Evolutionary conservation across 768 basidiomycete species (phyloP), one percentile per base, ranked within the genome.

Genomic region (Lanmaoa pseudosensibilis): DNA sequence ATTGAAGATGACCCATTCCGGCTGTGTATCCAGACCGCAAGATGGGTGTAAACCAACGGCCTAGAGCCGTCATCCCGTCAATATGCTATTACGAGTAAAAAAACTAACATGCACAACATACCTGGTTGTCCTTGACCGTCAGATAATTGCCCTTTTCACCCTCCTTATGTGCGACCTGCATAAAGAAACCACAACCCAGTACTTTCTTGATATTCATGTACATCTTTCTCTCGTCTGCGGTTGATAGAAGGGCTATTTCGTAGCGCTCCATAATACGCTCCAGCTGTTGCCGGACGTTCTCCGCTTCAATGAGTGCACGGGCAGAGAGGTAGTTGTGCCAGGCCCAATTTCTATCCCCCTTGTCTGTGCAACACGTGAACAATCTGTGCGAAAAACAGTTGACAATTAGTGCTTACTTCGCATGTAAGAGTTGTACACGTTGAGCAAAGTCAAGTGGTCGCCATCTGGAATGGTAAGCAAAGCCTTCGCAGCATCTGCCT

Each of bases 121-220:
- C 90, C 77, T 97, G 95, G 62, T 95, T 90, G 70, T 99, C 96
- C 75, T 98, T 98, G 56, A 97, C 86, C 0, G 95, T 99, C 59
- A 88, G 58, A 68, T 99, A 98, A 53, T 80, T 82, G 2, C 87
- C 84, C 72, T 92, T 94, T 69, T 93, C 92, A 4, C 92, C 92
- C 68, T 95, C 94, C 70, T 92, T 91, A 72, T 97, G 94, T 8
- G 95, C 97, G 12, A 93, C 85, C 69, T 98, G 96, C 96, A 97
- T 98, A 76, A 98, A 99, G 80, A 92, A 99, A 2, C 95, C 97
- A 63, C 88, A 90, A 5, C 91, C 88, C 23, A 98, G 78, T 0
- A 89, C 88, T 72, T 87, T 86, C 27, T 92, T 83, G 54, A 98
- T 86, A 62, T 87, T 87, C 51, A 75, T 59, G 70, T 83, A 88